Base-by-base conservation (phyloP, 192 early-diverging fungal genomes). In the Dissophora ornata region DNA sequence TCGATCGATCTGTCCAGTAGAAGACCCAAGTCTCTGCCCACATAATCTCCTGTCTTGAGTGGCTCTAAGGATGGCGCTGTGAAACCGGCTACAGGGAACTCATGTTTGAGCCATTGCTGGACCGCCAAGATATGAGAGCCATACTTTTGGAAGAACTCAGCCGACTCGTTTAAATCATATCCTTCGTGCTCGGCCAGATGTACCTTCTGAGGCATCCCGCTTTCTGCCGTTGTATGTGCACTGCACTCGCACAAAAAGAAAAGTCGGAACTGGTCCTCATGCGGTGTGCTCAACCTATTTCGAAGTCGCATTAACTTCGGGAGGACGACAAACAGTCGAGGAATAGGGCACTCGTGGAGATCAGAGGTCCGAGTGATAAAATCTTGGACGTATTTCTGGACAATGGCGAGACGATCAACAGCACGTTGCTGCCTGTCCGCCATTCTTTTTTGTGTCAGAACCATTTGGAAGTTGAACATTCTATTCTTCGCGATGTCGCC, bases 221-320 rank as follows among this genome's bases (percentile, higher is more conserved):
- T 38, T 2, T 40, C 26, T 8, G 22, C 15, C 13, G 4, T 21
- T 9, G 55, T 57, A 28, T 57, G 38, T 24, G 40, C 29, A 3
- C 57, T 42, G 32, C 57, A 60, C 29, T 60, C 42, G 21, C 62
- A 65, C 12, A 65, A 19, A 38, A 54, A 65, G 34, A 22, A 65
- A 16, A 65, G 28, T 10, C 41, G 50, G 22, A 46, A 65, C 21
- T 65, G 49, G 28, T 65, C n/a, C 18, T 18, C n/a, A 15, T 54
- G 12, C 9, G 51, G 51, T 9, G n/a, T n/a, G 25, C 3, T 26
- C 41, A 40, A 10, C 0, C 36, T 26, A 36, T 51, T 22, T 1
- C 29, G 32, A 29, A 0, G 48, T 13, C 48, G 30, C 5, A 48
- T 41, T 16, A 33, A 3, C 36, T 41, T 62, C 3, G 60, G 60